A percentile compares a stretch with the other conserved stretches of the same genome.
phyloP scores from a whole-genome alignment of 805 yeast genomes.

The Ascoidea rubescens region DNA sequence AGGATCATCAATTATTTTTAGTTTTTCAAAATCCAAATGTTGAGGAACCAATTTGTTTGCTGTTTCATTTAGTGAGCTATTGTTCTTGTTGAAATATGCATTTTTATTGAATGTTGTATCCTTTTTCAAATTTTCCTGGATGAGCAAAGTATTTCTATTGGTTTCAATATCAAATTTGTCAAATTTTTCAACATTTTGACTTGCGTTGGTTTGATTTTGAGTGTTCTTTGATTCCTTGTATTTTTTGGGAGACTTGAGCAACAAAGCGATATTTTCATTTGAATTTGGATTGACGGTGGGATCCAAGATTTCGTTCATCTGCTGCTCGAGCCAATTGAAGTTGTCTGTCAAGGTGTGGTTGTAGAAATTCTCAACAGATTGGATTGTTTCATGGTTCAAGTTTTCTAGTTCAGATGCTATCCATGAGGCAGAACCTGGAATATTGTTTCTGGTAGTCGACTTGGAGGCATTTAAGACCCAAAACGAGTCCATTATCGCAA shows the following conservation, averaged over 20 bases:
- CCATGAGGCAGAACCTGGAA: slow-evolving; percentile 11
- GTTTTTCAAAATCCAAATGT: not conserved
- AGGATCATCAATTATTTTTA: not conserved
- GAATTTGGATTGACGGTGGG: not conserved
- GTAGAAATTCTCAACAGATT: not conserved
- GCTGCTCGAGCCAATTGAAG: slow-evolving; percentile 9
- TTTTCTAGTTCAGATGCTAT: slow-evolving; percentile 9
- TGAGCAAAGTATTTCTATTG: too few species aligned
- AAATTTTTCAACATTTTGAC: not conserved
- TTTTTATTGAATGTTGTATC: too few species aligned
- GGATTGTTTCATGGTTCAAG: slow-evolving; percentile 5
- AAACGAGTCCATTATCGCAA: not conserved
- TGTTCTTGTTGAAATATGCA: too few species aligned
- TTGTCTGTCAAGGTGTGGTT: slow-evolving; percentile 2
- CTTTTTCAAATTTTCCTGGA: too few species aligned
- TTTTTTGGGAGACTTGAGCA: slow-evolving; percentile 9
- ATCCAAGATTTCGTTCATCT: slow-evolving; percentile 7
- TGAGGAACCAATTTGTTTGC: not conserved
- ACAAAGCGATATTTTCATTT: slow-evolving; percentile 3
- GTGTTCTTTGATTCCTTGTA: not conserved
- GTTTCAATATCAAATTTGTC: not conserved
- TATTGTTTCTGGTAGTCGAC: not conserved
- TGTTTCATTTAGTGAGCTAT: not conserved
- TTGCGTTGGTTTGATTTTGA: not conserved
- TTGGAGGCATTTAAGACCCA: not conserved